Percentiles rank a stretch among this genome's conserved stretches.
These are phyloP conservation scores for Mortierella sp. DNA, from an alignment of 371 early-diverging fungal genomes.

Conservation along the genomic window DNA sequence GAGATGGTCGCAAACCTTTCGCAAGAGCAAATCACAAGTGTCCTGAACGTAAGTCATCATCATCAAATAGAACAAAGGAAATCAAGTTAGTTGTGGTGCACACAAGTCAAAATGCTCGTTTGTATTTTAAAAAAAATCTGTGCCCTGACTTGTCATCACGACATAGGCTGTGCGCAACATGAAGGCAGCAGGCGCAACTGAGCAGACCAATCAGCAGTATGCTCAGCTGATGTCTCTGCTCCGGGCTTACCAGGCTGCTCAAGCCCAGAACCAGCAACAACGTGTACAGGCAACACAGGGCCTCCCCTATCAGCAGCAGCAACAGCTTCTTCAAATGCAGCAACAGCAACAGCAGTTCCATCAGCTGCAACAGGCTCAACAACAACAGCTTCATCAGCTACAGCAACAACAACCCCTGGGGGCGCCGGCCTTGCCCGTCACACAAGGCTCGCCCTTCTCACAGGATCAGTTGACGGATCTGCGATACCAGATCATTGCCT, in stretches of 20 bases:
- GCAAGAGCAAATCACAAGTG: slow-evolving; percentile 49
- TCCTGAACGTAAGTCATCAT: slow-evolving; percentile 31
- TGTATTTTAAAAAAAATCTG: not conserved
- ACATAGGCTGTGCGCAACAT: slow-evolving; percentile 48
- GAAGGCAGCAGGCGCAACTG: slow-evolving; percentile 73
- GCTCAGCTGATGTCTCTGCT: slow-evolving; percentile 74
- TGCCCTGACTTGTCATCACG: not conserved
- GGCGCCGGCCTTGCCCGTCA: slow-evolving; percentile 39
- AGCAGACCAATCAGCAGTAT: slow-evolving; percentile 75
- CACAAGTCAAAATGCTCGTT: not conserved
- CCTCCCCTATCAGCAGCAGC: slow-evolving; percentile 53
- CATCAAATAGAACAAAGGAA: not conserved
- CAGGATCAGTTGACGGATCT: slow-evolving; percentile 75
- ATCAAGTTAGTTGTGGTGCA: not conserved
- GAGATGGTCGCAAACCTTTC: slow-evolving; percentile 52
- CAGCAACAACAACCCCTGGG: slow-evolving; percentile 47
- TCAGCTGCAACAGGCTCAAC: slow-evolving; percentile 51
- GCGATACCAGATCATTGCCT: slow-evolving; percentile 85
- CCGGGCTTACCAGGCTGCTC: slow-evolving; percentile 56
- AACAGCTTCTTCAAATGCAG: slow-evolving; percentile 51
- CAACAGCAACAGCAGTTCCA: slow-evolving; percentile 53
- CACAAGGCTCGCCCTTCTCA: slow-evolving; percentile 61
- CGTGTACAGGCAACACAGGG: slow-evolving; percentile 59
- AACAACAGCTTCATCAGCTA: slow-evolving; percentile 45
- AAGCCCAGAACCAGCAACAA: slow-evolving; percentile 38